Conservation (phyloP, 1,284 basidiomycete species). For the Exsudoporus floridanus region DNA sequence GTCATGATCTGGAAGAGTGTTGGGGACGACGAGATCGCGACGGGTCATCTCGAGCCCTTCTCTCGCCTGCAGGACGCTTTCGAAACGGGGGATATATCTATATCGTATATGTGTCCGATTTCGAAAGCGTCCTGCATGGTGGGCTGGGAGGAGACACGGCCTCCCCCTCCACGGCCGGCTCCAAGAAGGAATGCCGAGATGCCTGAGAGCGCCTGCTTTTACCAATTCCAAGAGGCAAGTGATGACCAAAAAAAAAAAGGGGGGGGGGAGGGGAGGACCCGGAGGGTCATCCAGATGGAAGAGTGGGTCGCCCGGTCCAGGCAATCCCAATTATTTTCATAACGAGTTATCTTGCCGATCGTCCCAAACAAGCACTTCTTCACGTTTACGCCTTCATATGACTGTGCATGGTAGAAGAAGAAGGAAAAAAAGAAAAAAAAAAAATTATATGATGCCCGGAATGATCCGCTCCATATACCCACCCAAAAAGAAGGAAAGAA, state of each 20-base stretch:
- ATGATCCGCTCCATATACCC: constrained; percentile 29
- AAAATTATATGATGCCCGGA: constrained; percentile 22
- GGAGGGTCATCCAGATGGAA: too few relatives aligned
- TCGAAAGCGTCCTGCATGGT: constrained; percentile 1
- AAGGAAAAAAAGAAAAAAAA: too few relatives aligned
- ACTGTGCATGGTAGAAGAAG: too few relatives aligned
- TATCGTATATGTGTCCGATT: neutral
- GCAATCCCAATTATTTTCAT: neutral
- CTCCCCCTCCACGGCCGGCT: too few relatives aligned
- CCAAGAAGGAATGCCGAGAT: too few relatives aligned
- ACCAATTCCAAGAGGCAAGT: too few relatives aligned
- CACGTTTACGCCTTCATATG: constrained; percentile 16
- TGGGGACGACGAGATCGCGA: neutral
- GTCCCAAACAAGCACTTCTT: constrained; percentile 11
- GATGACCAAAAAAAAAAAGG: neutral
- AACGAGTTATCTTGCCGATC: constrained; percentile 15
- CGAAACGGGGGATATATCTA: neutral
- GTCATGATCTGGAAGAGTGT: constrained; percentile 8
- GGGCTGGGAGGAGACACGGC: too few relatives aligned
- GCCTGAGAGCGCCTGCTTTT: too few relatives aligned
- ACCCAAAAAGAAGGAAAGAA: too few relatives aligned
- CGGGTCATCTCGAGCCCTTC: neutral
- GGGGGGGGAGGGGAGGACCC: too few relatives aligned
- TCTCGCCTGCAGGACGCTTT: neutral
- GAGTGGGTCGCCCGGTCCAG: constrained; percentile 12